Evolutionary conservation across 768 basidiomycete genomes (phyloP).

Genomic region (Mycena amicta): DNA sequence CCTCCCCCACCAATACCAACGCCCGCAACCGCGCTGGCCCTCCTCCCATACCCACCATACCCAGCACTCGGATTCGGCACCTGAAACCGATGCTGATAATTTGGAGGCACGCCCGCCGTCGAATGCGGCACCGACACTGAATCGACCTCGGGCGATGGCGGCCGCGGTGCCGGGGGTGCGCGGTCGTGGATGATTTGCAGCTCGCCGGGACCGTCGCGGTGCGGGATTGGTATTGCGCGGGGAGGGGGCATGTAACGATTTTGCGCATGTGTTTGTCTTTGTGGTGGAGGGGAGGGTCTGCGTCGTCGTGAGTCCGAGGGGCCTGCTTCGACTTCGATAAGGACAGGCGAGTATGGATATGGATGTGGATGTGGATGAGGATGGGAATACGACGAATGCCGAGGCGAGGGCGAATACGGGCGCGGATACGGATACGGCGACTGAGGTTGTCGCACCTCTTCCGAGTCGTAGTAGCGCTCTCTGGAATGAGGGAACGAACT

Average conservation of each 20-base stretch:
- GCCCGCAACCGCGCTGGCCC: neutral
- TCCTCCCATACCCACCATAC: neutral
- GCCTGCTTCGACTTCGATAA: too few species aligned
- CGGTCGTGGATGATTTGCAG: constrained; percentile 17
- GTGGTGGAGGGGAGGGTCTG: neutral
- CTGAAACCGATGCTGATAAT: constrained; percentile 21
- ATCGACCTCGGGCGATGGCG: neutral
- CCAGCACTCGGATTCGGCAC: neutral
- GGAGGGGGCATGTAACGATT: neutral
- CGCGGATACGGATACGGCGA: too few species aligned
- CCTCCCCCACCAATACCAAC: neutral
- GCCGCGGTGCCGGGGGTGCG: constrained; percentile 1
- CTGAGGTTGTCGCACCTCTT: too few species aligned
- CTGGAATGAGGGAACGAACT: too few species aligned
- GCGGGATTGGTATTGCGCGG: neutral
- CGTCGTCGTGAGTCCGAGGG: too few species aligned
- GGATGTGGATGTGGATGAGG: too few species aligned
- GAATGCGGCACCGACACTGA: neutral
- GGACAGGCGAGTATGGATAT: too few species aligned
- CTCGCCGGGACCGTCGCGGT: neutral
- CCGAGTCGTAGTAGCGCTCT: too few species aligned
- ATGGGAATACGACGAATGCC: too few species aligned
- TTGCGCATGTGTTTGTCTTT: neutral
- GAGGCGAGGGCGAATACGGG: too few species aligned
- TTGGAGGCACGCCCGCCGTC: neutral